A percentile compares a stretch with the other conserved stretches of the same genome.
These are phyloP conservation scores for Tubosaeta sp. DNA, from an alignment of 768 basidiomycete species.

Conservation along the genomic window DNA sequence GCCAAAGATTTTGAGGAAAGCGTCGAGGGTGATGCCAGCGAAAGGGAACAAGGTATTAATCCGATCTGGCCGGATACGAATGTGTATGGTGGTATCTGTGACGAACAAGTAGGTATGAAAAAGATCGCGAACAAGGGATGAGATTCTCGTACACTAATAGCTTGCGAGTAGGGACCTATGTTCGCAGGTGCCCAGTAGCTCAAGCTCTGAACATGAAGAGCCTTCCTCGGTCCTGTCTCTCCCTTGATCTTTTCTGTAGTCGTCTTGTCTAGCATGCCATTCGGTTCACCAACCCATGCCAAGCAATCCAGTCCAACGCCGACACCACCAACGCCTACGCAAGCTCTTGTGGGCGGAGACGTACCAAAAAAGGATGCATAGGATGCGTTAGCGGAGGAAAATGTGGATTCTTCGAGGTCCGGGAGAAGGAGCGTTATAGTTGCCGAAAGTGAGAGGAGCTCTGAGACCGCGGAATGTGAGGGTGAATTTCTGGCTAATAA, in stretches of 20 bases:
- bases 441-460: slow-evolving; percentile 26
- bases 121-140: background rate
- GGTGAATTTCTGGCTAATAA: slow-evolving; percentile 47
- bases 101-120: background rate
- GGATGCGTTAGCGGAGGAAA: slow-evolving; percentile 68
- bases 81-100: slow-evolving; percentile 67
- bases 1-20: slow-evolving; percentile 26
- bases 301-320: slow-evolving; percentile 73
- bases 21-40: slow-evolving; percentile 51
- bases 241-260: slow-evolving; percentile 5
- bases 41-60: slow-evolving; percentile 69
- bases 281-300: slow-evolving; percentile 45
- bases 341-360: slow-evolving; percentile 93
- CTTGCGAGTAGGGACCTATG: slow-evolving; percentile 97
- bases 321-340: slow-evolving; percentile 68
- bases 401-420: slow-evolving; percentile 63
- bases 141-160: slow-evolving; percentile 59
- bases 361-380: slow-evolving; percentile 83
- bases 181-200: slow-evolving; percentile 99
- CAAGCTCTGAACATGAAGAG: slow-evolving; percentile 90
- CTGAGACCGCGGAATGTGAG: background rate
- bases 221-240: slow-evolving; percentile 46
- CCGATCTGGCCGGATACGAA: slow-evolving; percentile 96
- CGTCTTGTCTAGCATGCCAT: background rate
- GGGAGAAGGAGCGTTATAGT: slow-evolving; percentile 83